phyloP scores from a whole-genome alignment of 2,329 filamentous ascomycete species.

The Pyrenochaeta sp. region DNA sequence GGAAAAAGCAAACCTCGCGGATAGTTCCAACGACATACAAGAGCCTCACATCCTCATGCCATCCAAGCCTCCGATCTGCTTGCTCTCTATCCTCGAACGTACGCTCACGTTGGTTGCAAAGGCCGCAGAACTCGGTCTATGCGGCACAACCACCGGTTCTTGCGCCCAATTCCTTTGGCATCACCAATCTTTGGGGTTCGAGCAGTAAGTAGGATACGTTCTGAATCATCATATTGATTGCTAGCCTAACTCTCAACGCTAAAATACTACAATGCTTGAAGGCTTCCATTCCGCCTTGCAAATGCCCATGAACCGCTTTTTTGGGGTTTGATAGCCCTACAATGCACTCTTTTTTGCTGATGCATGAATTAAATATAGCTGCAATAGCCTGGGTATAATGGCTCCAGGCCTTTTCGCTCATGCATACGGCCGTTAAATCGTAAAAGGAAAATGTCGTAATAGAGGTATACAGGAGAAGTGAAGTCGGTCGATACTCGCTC shows the following conservation, averaged over 20 bases:
- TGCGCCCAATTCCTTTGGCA: too few species aligned
- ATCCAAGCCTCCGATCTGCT: too few species aligned
- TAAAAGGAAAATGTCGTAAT: conserved; percentile 25
- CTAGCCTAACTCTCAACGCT: conserved; percentile 20
- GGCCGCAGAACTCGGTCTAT: too few species aligned
- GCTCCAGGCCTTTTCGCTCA: conserved; percentile 43
- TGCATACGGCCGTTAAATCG: conserved; percentile 38
- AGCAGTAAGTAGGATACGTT: too few species aligned
- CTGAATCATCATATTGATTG: conserved; percentile 15
- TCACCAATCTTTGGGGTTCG: too few species aligned
- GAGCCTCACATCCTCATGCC: too few species aligned
- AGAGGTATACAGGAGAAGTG: conserved; percentile 30
- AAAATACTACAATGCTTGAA: conserved; percentile 15
- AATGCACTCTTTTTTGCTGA: conserved; percentile 24
- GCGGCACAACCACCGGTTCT: too few species aligned
- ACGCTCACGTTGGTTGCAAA: too few species aligned
- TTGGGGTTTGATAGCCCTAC: conserved; percentile 10
- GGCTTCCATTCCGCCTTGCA: conserved; percentile 17
- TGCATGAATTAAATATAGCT: conserved; percentile 30
- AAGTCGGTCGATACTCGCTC: conserved; percentile 22
- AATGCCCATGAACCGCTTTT: conserved; percentile 21
- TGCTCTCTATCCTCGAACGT: too few species aligned
- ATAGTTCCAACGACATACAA: too few species aligned
- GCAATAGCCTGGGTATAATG: conserved; percentile 41
- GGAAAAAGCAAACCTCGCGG: background rate